Base-by-base conservation (phyloP, 768 basidiomycete species). In the Astraeus odoratus region DNA sequence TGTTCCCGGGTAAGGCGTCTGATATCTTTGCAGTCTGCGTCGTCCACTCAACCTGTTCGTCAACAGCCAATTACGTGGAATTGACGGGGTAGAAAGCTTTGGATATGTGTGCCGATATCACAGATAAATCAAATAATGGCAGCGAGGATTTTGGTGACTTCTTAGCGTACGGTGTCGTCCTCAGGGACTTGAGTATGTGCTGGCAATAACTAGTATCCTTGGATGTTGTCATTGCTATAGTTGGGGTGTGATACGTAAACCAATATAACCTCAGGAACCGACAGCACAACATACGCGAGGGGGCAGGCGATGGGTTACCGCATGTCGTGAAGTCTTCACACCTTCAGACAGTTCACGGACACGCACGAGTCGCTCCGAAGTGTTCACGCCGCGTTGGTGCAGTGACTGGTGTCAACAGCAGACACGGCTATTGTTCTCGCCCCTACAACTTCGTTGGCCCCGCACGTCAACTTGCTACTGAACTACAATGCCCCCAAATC, bases 1-100 rank as follows among this genome's bases (percentile, higher is more conserved):
- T 87, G 56, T 89, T 89, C 76, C 86, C 87, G 51, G 83, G 84
- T 86, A 51, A 34, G 77, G 65, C 8, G 22, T 48, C 16, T 2
- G 12, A 20, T 31, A 23, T 39, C 18, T 23, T 16, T 9, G 15
- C 19, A 22, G 2, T 16, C 39, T 24, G 42, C 23, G 10, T 16
- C 7, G 8, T 23, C 25, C 16, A 34, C 6, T 34, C 16, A 22
- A 20, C 16, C 23, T 24, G 12, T 20, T 13, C 22, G 16, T 12
- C 42, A 10, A n/a, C 18, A 47, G 46, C 42, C 18, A 47, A 47
- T 44, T 47, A 47, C 3, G 46, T 47, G 8, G 42, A 44, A n/a
- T 26, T 47, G 23, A 23, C 16, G 8, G 37, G 25, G 37, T 25
- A 39, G 36, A 13, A 29, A 29, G 27, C 27, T 13, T 29, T 29